A percentile compares a stretch with the other conserved stretches of the same genome.
These are phyloP conservation scores for Penicillium sp. DNA, from an alignment of 2,329 filamentous ascomycete species.

Conservation along the genomic window DNA sequence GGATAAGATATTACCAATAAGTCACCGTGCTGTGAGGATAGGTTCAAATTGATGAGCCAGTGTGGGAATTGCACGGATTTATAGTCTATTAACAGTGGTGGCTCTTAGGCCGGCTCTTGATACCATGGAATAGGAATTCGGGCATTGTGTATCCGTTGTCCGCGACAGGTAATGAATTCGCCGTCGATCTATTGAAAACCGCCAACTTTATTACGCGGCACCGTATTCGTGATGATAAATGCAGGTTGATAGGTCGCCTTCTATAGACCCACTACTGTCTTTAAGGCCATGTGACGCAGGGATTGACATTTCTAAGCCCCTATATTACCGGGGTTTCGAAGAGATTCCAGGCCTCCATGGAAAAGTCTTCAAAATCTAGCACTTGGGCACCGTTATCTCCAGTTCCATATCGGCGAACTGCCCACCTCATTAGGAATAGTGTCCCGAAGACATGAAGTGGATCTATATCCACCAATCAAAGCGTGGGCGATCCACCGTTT, in stretches of 20 bases:
- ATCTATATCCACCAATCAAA: conserved; percentile 1
- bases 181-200: background rate
- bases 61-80: background rate
- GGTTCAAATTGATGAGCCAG: too few species aligned
- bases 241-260: too few species aligned
- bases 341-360: background rate
- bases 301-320: background rate
- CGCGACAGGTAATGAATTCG: background rate
- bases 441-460: background rate
- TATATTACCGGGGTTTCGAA: background rate
- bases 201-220: background rate
- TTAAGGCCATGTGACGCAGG: background rate
- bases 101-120: background rate
- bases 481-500: background rate
- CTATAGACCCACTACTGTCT: background rate
- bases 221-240: too few species aligned
- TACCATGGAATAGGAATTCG: background rate
- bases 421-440: conserved; percentile 15
- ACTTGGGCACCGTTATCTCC: background rate
- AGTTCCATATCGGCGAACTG: conserved; percentile 6
- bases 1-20: background rate
- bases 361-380: background rate
- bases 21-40: background rate
- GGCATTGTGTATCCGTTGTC: background rate
- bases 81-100: background rate